A percentile compares a stretch with the other conserved stretches of the same genome.
Conservation (phyloP, 2,329 filamentous ascomycete genomes). For the Pseudocercospora crystallina region DNA sequence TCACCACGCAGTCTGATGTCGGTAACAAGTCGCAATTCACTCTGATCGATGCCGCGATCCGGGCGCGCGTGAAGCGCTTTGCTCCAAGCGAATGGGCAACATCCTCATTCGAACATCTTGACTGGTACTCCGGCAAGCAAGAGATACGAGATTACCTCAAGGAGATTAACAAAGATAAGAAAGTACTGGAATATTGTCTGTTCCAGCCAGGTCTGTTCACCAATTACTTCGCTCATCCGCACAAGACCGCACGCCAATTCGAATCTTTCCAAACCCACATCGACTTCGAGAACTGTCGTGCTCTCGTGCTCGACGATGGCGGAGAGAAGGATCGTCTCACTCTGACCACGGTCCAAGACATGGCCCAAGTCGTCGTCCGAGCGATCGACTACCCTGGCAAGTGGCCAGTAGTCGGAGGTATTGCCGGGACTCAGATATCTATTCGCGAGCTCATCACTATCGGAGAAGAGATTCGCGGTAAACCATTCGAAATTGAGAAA, state of each 20-base stretch:
- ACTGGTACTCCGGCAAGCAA: constrained; percentile 55
- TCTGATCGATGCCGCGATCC: constrained; percentile 15
- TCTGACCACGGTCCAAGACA: constrained; percentile 47
- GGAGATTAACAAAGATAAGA: constrained; percentile 51
- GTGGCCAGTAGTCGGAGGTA: constrained; percentile 47
- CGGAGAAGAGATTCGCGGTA: constrained; percentile 16
- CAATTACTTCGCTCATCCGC: constrained; percentile 55
- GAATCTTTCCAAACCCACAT: constrained; percentile 40
- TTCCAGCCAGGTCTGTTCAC: constrained; percentile 51
- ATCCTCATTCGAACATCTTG: constrained; percentile 31
- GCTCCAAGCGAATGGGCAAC: constrained; percentile 17
- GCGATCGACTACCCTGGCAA: constrained; percentile 47
- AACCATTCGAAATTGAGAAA: constrained; percentile 44
- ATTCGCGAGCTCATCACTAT: constrained; percentile 33
- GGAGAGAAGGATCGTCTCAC: constrained; percentile 45
- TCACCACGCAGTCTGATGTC: constrained; percentile 12
- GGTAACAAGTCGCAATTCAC: constrained; percentile 12
- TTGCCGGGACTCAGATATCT: constrained; percentile 41
- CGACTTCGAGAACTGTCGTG: constrained; percentile 44
- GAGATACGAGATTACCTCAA: constrained; percentile 51
- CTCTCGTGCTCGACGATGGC: constrained; percentile 44
- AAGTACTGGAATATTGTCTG: constrained; percentile 56
- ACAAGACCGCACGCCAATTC: constrained; percentile 49
- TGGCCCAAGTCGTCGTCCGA: constrained; percentile 41
- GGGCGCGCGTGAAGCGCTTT: constrained; percentile 14